Evolutionary conservation across 495 filamentous ascomycete genomes (phyloP), one percentile per base, ranked within the genome.

Genomic region (Neurospora sp.): DNA sequence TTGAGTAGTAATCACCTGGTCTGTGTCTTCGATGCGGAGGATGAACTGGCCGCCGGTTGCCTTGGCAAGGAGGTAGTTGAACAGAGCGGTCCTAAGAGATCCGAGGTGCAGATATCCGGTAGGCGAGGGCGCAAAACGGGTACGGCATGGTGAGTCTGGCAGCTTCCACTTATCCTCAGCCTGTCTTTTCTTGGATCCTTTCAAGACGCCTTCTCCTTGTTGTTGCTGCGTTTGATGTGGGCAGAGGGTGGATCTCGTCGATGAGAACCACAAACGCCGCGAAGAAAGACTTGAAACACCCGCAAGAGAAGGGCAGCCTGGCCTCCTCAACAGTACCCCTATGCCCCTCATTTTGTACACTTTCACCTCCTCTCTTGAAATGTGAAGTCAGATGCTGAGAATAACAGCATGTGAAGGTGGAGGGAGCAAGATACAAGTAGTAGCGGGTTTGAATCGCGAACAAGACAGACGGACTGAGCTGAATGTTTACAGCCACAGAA

Each of bases 81-180:
- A 98, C 23, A 99, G 80, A 0, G 96, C 96, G 2, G 96, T 99
- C 74, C 96, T 86, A 70, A 99, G 81, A 11, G 93, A 96, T 40
- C 96, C 96, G 41, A 99, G 87, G 82, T 99, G 96, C 20, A 98
- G 86, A 80, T 93, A 93, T 20, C 96, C 96, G 9, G 96, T 99
- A 3, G 96, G 96, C 4, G 95, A 98, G 18, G 96, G 96, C 2
- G 96, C 96, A 83, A 99, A 99, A 66, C 96, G 91, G 35, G 96
- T 98, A 73, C 96, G 87, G 38, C 92, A 94, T 62, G 96, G 94
- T 0, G 76, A 79, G 9, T 86, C 81, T 69, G 92, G 91, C 39
- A 89, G 83, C 69, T 73, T 74, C 31, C 59, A 69, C 31, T 59
- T 75, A 11, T 75, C 71, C 10, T 48, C 31, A 16, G 54, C 54